These are phyloP conservation scores for Aspergillus ustus DNA, from an alignment of 2,329 filamentous ascomycete species.

Conservation along the genomic window DNA sequence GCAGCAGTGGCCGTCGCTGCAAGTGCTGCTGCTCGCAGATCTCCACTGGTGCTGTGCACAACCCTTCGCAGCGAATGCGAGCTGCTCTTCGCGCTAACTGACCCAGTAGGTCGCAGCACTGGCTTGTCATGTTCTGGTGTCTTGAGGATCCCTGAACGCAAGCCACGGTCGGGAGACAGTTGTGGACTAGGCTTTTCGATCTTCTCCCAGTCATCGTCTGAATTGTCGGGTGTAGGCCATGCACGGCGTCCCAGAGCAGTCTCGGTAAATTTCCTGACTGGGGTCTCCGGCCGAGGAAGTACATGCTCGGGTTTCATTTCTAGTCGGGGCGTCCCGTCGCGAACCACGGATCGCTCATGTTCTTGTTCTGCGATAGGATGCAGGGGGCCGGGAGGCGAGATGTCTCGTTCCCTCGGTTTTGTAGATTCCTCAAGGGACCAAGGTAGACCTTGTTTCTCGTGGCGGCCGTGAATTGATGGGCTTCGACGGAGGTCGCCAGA, in stretches of 20 bases:
- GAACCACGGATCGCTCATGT: slow-evolving; percentile 49
- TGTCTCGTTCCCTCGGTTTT: slow-evolving; percentile 28
- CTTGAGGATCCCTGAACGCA: slow-evolving; percentile 43
- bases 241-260: slow-evolving; percentile 36
- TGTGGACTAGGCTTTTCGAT: slow-evolving; percentile 34
- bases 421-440: slow-evolving; percentile 38
- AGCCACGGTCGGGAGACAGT: slow-evolving; percentile 22
- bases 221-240: slow-evolving; percentile 36
- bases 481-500: slow-evolving; percentile 37
- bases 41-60: slow-evolving; percentile 69
- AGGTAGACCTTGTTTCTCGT: slow-evolving; percentile 30
- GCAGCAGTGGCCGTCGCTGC: slow-evolving; percentile 61
- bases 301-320: slow-evolving; percentile 48
- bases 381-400: slow-evolving; percentile 49
- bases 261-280: slow-evolving; percentile 40
- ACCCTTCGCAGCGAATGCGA: slow-evolving; percentile 65
- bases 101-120: slow-evolving; percentile 50
- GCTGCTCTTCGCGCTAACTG: slow-evolving; percentile 26
- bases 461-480: slow-evolving; percentile 44
- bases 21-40: slow-evolving; percentile 57
- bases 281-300: slow-evolving; percentile 37
- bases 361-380: slow-evolving; percentile 58
- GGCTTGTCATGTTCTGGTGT: slow-evolving; percentile 37
- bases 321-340: slow-evolving; percentile 37
- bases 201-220: slow-evolving; percentile 24